A percentile compares a stretch with the other conserved stretches of the same genome.
Conservation (phyloP, 176 grass and related monocot genomes). For the Thinopyrum elongatum region DNA sequence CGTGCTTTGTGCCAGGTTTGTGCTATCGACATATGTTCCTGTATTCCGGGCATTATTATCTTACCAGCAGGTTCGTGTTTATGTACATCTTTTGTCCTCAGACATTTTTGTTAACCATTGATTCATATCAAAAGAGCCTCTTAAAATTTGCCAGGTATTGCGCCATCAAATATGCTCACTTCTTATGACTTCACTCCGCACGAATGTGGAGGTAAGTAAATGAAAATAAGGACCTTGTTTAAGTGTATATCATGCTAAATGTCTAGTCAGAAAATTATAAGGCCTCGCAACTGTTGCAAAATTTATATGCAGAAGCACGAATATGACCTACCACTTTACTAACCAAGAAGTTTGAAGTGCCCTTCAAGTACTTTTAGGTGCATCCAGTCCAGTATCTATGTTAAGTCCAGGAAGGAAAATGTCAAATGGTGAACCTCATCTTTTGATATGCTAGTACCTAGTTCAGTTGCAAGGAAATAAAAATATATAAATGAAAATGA, state of each 20-base stretch:
- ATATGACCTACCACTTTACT: not conserved
- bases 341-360: conserved; percentile 4
- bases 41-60: conserved; percentile 73
- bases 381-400: not conserved
- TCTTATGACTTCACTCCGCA: conserved; percentile 98
- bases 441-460: conserved; percentile 14
- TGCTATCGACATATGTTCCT: conserved; percentile 84
- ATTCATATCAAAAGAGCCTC: conserved; percentile 9
- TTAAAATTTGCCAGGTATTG: conserved; percentile 70
- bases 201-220: conserved; percentile 79
- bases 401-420: conserved; percentile 7
- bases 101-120: conserved; percentile 23
- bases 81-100: conserved; percentile 13
- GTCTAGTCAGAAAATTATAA: conserved; percentile 16
- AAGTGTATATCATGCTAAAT: conserved; percentile 9
- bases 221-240: conserved; percentile 8
- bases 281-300: not conserved
- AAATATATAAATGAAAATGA: not conserved
- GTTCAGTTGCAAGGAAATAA: conserved; percentile 8
- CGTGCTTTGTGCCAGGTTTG: conserved; percentile 70
- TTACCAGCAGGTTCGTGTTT: conserved; percentile 81
- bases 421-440: not conserved
- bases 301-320: conserved; percentile 10
- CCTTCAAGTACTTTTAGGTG: conserved; percentile 17
- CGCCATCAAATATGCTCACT: conserved; percentile 96